Evolutionary conservation across 495 filamentous ascomycete species (phyloP).

Genomic region (Physcia stellaris): DNA sequence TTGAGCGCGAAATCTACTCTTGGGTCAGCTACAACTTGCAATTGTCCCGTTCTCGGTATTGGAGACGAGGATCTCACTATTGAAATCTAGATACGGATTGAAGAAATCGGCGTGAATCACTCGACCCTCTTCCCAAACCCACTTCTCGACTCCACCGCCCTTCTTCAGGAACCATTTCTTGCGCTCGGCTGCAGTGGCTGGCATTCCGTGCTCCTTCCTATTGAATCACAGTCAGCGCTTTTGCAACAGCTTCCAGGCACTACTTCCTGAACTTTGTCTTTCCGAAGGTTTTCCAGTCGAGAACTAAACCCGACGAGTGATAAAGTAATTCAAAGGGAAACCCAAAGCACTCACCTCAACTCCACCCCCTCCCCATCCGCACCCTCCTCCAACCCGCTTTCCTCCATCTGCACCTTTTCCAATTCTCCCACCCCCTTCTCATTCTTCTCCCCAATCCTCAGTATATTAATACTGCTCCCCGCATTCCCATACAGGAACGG

Average conservation of each 20-base stretch:
- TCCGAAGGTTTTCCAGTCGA: too few relatives aligned
- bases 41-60: too few relatives aligned
- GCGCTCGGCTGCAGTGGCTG: conserved; percentile 37
- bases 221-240: too few relatives aligned
- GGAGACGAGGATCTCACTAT: conserved; percentile 28
- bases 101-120: conserved; percentile 73
- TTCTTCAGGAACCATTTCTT: conserved; percentile 51
- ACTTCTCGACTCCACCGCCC: conserved; percentile 27
- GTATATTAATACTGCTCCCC: conserved; percentile 56
- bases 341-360: too few relatives aligned
- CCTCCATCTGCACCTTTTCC: conserved; percentile 12
- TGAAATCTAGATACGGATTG: conserved; percentile 85
- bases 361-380: conserved; percentile 45
- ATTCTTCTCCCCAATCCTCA: conserved; percentile 49
- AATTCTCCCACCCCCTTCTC: conserved; percentile 24
- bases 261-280: too few relatives aligned
- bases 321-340: too few relatives aligned
- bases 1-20: conserved; percentile 54
- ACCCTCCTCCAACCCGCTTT: conserved; percentile 52
- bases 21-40: too few relatives aligned
- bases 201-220: conserved; percentile 33
- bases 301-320: too few relatives aligned
- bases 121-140: conserved; percentile 44
- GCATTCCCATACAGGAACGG: conserved; percentile 75
- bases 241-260: too few relatives aligned